Evolutionary conservation across 1,284 basidiomycete genomes (phyloP).

Genomic region (Taiwanofungus camphoratus): DNA sequence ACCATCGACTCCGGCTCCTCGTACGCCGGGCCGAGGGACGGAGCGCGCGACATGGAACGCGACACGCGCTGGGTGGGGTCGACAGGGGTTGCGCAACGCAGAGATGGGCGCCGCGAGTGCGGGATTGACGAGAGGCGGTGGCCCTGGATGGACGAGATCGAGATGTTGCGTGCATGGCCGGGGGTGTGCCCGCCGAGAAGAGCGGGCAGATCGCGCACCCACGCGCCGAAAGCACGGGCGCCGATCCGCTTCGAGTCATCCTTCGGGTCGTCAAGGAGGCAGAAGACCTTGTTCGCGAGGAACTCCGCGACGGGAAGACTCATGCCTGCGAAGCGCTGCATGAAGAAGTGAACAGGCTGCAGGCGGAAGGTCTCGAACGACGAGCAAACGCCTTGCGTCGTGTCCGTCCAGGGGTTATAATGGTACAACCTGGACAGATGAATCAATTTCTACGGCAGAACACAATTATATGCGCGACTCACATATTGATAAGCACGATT

Average conservation of each 20-base stretch:
- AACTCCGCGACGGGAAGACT: constrained; percentile 83
- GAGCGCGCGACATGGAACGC: constrained; percentile 54
- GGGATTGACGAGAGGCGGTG: constrained; percentile 60
- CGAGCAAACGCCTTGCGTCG: constrained; percentile 66
- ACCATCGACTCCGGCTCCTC: constrained; percentile 27
- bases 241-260: constrained; percentile 60
- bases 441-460: constrained; percentile 8
- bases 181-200: constrained; percentile 40
- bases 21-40: constrained; percentile 52
- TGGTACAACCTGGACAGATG: constrained; percentile 77
- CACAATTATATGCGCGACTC: constrained; percentile 25
- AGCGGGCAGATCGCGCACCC: constrained; percentile 78
- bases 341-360: constrained; percentile 82
- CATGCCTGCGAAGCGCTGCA: constrained; percentile 90
- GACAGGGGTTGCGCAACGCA: constrained; percentile 46
- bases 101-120: constrained; percentile 62
- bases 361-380: constrained; percentile 84
- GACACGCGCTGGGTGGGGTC: constrained; percentile 40
- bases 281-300: constrained; percentile 83
- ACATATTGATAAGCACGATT: constrained; percentile 98
- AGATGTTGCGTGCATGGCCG: constrained; percentile 46
- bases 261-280: constrained; percentile 60
- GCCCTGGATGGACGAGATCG: constrained; percentile 50
- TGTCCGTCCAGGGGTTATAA: constrained; percentile 97
- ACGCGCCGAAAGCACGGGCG: constrained; percentile 82